phyloP scores from a whole-genome alignment of 2,329 filamentous ascomycete genomes.

The Didymella keratinophila region DNA sequence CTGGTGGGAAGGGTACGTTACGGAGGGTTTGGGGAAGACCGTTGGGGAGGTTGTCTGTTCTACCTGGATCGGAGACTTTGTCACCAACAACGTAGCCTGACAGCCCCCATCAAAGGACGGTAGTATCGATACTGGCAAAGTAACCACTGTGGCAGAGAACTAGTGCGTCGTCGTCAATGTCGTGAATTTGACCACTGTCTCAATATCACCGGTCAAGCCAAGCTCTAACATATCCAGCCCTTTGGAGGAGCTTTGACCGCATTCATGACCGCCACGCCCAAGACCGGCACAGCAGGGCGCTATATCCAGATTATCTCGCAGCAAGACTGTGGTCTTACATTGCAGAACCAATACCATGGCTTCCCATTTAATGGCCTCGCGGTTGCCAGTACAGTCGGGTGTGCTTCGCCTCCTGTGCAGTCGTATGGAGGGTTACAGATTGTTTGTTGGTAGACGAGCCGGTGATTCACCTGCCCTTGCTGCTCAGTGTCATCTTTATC shows the following conservation, averaged over 20 bases:
- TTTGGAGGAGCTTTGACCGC: conserved; percentile 13
- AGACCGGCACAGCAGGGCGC: conserved; percentile 8
- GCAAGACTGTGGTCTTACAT: conserved; percentile 11
- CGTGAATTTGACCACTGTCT: neutral
- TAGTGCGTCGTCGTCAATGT: conserved; percentile 8
- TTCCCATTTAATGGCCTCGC: conserved; percentile 7
- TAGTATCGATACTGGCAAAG: neutral
- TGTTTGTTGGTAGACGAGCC: neutral
- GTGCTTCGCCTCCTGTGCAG: conserved; percentile 2
- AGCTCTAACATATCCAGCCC: neutral
- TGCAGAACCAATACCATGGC: conserved; percentile 13
- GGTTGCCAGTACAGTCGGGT: neutral
- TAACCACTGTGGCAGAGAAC: neutral
- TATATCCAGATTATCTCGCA: conserved; percentile 12
- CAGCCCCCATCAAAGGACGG: conserved; percentile 4
- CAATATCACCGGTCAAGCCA: too few species aligned
- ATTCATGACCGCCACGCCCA: neutral
- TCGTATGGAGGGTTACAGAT: neutral
- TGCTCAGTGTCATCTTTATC: too few species aligned
- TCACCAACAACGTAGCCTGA: conserved; percentile 55
- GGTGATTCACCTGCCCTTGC: too few species aligned
- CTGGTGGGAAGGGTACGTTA: conserved; percentile 42
- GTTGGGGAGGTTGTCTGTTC: conserved; percentile 38
- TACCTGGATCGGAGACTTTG: conserved; percentile 1
- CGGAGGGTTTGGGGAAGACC: conserved; percentile 37